A percentile compares a stretch with the other conserved stretches of the same genome.
These are phyloP conservation scores for Chrysosporium queenslandicum DNA, from an alignment of 2,329 filamentous ascomycete species.

Conservation along the genomic window DNA sequence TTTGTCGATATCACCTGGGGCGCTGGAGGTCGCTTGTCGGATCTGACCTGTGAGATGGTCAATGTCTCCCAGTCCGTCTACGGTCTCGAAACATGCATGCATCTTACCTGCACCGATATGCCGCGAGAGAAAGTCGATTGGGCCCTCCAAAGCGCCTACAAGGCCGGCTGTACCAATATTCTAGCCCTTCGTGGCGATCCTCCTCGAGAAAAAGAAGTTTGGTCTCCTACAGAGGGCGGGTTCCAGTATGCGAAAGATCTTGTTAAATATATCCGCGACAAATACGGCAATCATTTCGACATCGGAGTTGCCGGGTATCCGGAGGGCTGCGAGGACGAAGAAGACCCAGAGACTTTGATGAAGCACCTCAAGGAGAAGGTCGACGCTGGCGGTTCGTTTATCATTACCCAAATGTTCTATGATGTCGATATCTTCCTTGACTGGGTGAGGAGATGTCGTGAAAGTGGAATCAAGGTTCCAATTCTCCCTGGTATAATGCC, in stretches of 20 bases:
- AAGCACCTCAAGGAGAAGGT: constrained; percentile 96
- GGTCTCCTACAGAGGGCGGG: constrained; percentile 75
- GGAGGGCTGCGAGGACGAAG: constrained; percentile 88
- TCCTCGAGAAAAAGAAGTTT: constrained; percentile 84
- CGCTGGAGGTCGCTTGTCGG: constrained; percentile 79
- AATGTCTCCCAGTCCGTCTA: constrained; percentile 89
- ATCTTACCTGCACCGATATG: constrained; percentile 98
- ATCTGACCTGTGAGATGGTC: constrained; percentile 96
- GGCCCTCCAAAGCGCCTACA: constrained; percentile 78
- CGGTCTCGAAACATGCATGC: constrained; percentile 97
- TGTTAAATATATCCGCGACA: constrained; percentile 68
- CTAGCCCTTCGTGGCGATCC: constrained; percentile 87
- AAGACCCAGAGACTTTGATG: constrained; percentile 72
- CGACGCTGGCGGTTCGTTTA: constrained; percentile 83
- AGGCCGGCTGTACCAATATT: constrained; percentile 94
- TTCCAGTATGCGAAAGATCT: constrained; percentile 91
- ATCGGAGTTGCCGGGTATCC: constrained; percentile 96
- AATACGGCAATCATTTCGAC: constrained; percentile 83
- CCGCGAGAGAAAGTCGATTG: constrained; percentile 81
- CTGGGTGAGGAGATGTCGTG: constrained; percentile 81
- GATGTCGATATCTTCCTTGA: constrained; percentile 88
- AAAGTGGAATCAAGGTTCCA: constrained; percentile 69
- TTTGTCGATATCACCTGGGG: constrained; percentile 99
- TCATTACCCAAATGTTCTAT: constrained; percentile 99
- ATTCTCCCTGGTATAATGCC: constrained; percentile 86